These are phyloP conservation scores for Mucor saturninus DNA, from an alignment of 371 early-diverging fungal species.

Conservation along the genomic window DNA sequence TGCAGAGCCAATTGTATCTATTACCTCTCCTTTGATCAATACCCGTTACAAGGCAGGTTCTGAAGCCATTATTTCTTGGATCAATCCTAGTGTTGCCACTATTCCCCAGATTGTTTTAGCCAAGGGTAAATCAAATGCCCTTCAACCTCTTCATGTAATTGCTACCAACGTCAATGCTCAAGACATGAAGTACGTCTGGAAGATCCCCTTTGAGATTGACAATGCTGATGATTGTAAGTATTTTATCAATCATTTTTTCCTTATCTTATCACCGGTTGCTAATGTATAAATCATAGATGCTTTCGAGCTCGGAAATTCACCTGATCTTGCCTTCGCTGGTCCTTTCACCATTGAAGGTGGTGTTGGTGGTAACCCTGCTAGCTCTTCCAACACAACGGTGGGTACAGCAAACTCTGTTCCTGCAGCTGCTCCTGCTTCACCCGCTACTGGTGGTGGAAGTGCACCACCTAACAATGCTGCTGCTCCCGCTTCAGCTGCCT, in stretches of 20 bases:
- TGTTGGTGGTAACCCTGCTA: slow-evolving; percentile 13
- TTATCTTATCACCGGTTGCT: not conserved
- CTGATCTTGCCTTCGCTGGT: slow-evolving; percentile 56
- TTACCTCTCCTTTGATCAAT: slow-evolving; percentile 43
- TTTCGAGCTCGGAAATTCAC: slow-evolving; percentile 52
- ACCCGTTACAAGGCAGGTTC: slow-evolving; percentile 33
- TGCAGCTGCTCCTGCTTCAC: slow-evolving; percentile 15
- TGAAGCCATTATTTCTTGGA: slow-evolving; percentile 38
- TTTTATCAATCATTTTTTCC: not conserved
- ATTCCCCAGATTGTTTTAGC: slow-evolving; percentile 41
- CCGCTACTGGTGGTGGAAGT: not conserved
- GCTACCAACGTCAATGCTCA: slow-evolving; percentile 37
- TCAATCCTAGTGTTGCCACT: slow-evolving; percentile 27
- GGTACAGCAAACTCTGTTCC: slow-evolving; percentile 7
- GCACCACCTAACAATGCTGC: slow-evolving; percentile 7
- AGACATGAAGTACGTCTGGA: slow-evolving; percentile 33
- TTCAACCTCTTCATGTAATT: slow-evolving; percentile 35
- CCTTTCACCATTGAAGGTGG: slow-evolving; percentile 52
- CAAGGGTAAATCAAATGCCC: slow-evolving; percentile 36
- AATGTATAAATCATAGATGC: slow-evolving; percentile 37
- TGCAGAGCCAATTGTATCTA: slow-evolving; percentile 30
- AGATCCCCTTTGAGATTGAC: slow-evolving; percentile 36
- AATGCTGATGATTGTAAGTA: slow-evolving; percentile 40
- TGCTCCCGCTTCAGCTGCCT: slow-evolving; percentile 20
- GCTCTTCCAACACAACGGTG: slow-evolving; percentile 8